A percentile compares a stretch with the other conserved stretches of the same genome.
Conservation (phyloP, 805 yeast species). For the Saturnispora saitoi region DNA sequence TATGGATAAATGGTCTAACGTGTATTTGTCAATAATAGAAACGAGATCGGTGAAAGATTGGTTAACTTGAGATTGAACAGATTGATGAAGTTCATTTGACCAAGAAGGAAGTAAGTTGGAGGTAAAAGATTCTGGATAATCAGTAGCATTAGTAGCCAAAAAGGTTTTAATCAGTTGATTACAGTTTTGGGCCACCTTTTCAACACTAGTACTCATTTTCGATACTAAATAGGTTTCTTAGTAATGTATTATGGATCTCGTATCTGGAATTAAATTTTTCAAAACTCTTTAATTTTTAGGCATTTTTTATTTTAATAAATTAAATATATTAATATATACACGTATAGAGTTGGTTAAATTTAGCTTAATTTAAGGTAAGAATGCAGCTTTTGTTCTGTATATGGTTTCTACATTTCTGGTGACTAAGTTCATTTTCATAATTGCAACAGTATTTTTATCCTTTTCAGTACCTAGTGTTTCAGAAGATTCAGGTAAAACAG, state of each 20-base stretch:
- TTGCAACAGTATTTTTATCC: slow-evolving; percentile 42
- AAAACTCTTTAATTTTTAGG: background rate
- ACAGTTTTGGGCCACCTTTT: background rate
- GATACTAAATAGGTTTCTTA: no score
- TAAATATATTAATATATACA: background rate
- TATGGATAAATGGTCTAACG: slow-evolving; percentile 51
- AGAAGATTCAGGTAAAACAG: slow-evolving; percentile 44
- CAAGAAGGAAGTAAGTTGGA: slow-evolving; percentile 1
- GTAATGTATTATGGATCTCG: no score
- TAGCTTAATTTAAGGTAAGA: slow-evolving; percentile 17
- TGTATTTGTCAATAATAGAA: slow-evolving; percentile 17
- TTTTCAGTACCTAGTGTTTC: slow-evolving; percentile 25
- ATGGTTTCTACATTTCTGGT: slow-evolving; percentile 44
- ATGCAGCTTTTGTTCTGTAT: slow-evolving; percentile 47
- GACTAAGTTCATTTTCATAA: slow-evolving; percentile 54
- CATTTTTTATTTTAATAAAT: background rate
- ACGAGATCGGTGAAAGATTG: slow-evolving; percentile 16
- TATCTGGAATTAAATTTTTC: background rate
- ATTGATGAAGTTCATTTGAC: slow-evolving; percentile 9
- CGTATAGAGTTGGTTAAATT: background rate
- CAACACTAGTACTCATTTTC: background rate
- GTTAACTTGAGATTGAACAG: slow-evolving; percentile 22
- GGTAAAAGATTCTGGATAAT: slow-evolving; percentile 1
- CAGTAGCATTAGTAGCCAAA: background rate
- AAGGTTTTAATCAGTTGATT: background rate